A percentile compares a stretch with the other conserved stretches of the same genome.
Conservation (phyloP, 2,329 filamentous ascomycete genomes). For the Aspergillus hiratsukae region DNA sequence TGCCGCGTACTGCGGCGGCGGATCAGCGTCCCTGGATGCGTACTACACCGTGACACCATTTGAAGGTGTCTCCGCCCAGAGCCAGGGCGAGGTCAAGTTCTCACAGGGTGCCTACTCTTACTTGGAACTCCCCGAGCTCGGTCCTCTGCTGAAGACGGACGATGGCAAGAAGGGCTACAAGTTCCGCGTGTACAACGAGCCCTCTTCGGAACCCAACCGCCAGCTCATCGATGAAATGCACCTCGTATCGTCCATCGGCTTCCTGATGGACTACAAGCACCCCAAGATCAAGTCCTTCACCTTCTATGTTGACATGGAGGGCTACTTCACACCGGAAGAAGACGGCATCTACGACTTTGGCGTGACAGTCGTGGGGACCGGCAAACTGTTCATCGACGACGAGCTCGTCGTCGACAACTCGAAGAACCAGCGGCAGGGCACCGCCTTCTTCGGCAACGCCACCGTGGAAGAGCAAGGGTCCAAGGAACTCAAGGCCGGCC, state of each 20-base stretch:
- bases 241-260: constrained; percentile 41
- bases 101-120: constrained; percentile 62
- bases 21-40: constrained; percentile 53
- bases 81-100: constrained; percentile 42
- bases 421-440: constrained; percentile 58
- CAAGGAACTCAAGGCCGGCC: constrained; percentile 55
- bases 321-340: constrained; percentile 56
- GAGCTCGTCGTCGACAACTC: constrained; percentile 62
- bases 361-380: constrained; percentile 62
- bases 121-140: constrained; percentile 59
- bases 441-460: constrained; percentile 62
- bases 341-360: constrained; percentile 61
- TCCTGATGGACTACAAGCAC: constrained; percentile 53
- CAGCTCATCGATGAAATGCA: constrained; percentile 49
- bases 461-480: constrained; percentile 60
- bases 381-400: constrained; percentile 61
- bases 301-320: constrained; percentile 61
- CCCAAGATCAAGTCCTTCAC: constrained; percentile 48
- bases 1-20: constrained; percentile 55
- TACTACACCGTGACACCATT: constrained; percentile 45
- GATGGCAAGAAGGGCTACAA: constrained; percentile 56
- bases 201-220: constrained; percentile 46
- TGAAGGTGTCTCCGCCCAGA: constrained; percentile 38
- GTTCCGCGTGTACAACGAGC: constrained; percentile 60
- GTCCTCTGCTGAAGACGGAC: constrained; percentile 47